Percentiles rank a stretch among this genome's conserved stretches.
Conservation (phyloP, 495 filamentous ascomycete genomes). For the Collariella sp. region DNA sequence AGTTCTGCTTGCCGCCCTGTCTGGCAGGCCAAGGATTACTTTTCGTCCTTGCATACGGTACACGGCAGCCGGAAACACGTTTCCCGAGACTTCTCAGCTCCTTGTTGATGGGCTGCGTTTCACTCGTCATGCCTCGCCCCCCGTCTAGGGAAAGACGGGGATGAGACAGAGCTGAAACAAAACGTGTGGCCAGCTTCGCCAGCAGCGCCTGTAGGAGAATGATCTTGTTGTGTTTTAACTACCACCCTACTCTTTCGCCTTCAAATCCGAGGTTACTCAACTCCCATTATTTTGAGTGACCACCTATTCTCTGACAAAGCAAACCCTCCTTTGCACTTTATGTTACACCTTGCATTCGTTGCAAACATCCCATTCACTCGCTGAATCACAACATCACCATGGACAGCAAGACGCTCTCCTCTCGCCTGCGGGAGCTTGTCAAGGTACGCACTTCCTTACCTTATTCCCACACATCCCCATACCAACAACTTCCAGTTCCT, state of each 20-base stretch:
- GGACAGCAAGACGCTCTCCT: conserved; percentile 19
- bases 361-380: too few species aligned
- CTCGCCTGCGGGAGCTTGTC: conserved; percentile 20
- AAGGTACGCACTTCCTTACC: conserved; percentile 10
- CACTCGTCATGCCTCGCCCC: background rate
- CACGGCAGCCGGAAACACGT: background rate
- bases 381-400: background rate
- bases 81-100: too few species aligned
- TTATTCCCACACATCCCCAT: background rate
- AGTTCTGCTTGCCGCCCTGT: background rate
- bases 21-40: background rate
- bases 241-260: too few species aligned
- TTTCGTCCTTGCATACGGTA: background rate
- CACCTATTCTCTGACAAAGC: too few species aligned
- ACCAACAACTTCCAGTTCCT: conserved; percentile 49
- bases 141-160: background rate
- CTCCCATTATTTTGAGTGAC: too few species aligned
- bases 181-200: background rate
- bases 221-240: background rate
- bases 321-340: too few species aligned
- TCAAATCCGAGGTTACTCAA: too few species aligned
- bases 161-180: conserved; percentile 3
- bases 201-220: background rate
- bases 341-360: too few species aligned
- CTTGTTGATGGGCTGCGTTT: background rate